These are phyloP conservation scores for Aureobasidium vineae DNA, from an alignment of 2,329 filamentous ascomycete genomes.

Conservation along the genomic window DNA sequence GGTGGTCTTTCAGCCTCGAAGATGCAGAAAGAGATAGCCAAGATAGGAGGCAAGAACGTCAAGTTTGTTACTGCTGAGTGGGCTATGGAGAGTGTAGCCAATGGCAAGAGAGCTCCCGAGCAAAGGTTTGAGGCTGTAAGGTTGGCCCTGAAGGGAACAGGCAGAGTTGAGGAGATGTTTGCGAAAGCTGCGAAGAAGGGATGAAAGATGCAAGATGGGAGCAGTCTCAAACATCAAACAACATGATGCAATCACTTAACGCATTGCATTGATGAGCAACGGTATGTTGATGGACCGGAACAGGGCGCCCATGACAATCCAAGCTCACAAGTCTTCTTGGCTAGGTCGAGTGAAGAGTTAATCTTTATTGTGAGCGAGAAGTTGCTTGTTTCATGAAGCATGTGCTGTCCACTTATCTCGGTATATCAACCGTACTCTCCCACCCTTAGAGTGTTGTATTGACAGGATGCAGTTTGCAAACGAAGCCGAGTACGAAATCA, in stretches of 20 bases:
- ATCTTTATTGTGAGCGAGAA: too few relatives aligned
- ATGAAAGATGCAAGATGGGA: neutral
- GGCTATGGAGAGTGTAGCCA: slow-evolving; percentile 80
- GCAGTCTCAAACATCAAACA: neutral
- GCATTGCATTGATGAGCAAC: neutral
- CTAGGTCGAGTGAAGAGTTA: too few relatives aligned
- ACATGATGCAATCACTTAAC: neutral
- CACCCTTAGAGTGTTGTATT: neutral
- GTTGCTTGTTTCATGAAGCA: too few relatives aligned
- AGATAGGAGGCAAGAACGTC: slow-evolving; percentile 65
- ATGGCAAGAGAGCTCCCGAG: slow-evolving; percentile 71
- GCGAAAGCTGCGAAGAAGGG: slow-evolving; percentile 21
- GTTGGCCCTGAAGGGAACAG: slow-evolving; percentile 61
- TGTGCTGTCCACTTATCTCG: too few relatives aligned
- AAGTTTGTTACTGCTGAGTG: slow-evolving; percentile 82
- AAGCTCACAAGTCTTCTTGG: too few relatives aligned
- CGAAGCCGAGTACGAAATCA: neutral
- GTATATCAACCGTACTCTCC: neutral
- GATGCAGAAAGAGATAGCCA: slow-evolving; percentile 73
- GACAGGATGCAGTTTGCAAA: neutral
- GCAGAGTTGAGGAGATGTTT: slow-evolving; percentile 61
- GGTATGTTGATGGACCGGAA: neutral
- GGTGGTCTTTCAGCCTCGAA: slow-evolving; percentile 76
- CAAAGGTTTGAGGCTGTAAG: slow-evolving; percentile 65
- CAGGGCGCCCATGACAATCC: too few relatives aligned